These are phyloP conservation scores for Puccinia polysora DNA, from an alignment of 1,284 basidiomycete species.

Conservation along the genomic window DNA sequence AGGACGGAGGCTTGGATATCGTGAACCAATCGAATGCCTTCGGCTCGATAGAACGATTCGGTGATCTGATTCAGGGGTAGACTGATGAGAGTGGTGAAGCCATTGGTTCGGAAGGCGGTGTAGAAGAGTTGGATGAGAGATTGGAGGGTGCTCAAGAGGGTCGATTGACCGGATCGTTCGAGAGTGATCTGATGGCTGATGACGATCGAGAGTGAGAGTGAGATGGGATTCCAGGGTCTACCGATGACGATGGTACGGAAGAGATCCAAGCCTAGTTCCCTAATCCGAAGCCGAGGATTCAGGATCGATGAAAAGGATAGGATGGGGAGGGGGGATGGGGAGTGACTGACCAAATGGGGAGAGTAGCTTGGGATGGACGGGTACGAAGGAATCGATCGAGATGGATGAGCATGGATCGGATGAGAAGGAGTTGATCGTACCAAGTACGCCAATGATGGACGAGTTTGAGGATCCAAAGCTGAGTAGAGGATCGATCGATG, in stretches of 20 bases:
- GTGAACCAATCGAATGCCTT: slow-evolving; percentile 26
- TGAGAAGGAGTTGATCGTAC: slow-evolving; percentile 15
- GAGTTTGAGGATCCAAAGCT: slow-evolving; percentile 13
- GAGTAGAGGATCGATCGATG: slow-evolving; percentile 5
- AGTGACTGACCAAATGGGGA: slow-evolving; percentile 18
- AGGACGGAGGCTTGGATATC: slow-evolving; percentile 8
- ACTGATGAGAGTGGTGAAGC: slow-evolving; percentile 13
- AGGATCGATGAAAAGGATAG: neutral
- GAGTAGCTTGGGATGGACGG: slow-evolving; percentile 1
- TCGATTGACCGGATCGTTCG: slow-evolving; percentile 13
- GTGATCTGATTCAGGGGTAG: slow-evolving; percentile 10
- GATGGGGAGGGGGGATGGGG: neutral
- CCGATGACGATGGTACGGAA: slow-evolving; percentile 28
- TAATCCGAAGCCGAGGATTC: neutral
- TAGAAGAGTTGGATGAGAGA: slow-evolving; percentile 14
- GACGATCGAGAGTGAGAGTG: slow-evolving; percentile 19
- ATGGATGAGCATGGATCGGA: slow-evolving; percentile 23
- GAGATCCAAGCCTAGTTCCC: slow-evolving; percentile 29
- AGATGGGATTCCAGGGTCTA: slow-evolving; percentile 12
- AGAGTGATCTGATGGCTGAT: slow-evolving; percentile 18
- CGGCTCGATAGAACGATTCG: slow-evolving; percentile 15
- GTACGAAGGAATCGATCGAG: slow-evolving; percentile 29
- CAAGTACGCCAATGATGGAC: slow-evolving; percentile 1
- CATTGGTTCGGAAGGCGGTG: slow-evolving; percentile 9
- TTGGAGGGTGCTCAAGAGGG: neutral